Evolutionary conservation across 768 basidiomycete genomes (phyloP), one percentile per base, ranked within the genome.

Genomic region (Austroboletus eburneus): DNA sequence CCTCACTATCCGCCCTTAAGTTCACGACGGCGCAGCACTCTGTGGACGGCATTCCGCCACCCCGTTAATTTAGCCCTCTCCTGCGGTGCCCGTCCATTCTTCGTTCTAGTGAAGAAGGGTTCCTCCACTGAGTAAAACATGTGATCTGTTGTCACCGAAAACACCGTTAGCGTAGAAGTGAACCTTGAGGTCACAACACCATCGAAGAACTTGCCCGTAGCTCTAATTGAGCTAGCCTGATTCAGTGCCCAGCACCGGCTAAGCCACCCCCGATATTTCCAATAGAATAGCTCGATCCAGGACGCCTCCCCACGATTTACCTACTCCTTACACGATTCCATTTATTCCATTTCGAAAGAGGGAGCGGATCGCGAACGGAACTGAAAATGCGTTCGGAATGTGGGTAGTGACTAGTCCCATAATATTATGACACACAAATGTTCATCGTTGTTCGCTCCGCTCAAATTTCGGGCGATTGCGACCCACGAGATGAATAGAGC

Each of bases 291-390:
- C 25, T 45, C 34, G 23, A 25, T 17, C 18, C 9, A 16, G 42
- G 40, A 49, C 14, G 20, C 38, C 46, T 45, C 36, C 33, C n/a
- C 16, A 27, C 37, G 42, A 35, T 27, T 20, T 24, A 25, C 42
- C 10, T 5, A n/a, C n/a, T 17, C 23, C 33, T 23, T 22, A 9
- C 23, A 25, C 16, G 38, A 38, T 38, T 41, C 32, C 18, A 25
- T 53, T 10, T 27, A n/a, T n/a, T n/a, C n/a, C n/a, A n/a, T n/a
- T n/a, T n/a, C 25, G 25, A 24, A 33, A 38, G 18, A 41, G 40
- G 48, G 43, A 47, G 39, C 42, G 33, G 58, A 59, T 59, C 58
- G 52, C n/a, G 30, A 39, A 25, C 34, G 21, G 21, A 22, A 17
- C 24, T 47, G 23, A 44, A 45, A 46, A 17, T 12, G 5, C 8